phyloP scores from a whole-genome alignment of 2,329 filamentous ascomycete species.

The Curvularia spicifera region DNA sequence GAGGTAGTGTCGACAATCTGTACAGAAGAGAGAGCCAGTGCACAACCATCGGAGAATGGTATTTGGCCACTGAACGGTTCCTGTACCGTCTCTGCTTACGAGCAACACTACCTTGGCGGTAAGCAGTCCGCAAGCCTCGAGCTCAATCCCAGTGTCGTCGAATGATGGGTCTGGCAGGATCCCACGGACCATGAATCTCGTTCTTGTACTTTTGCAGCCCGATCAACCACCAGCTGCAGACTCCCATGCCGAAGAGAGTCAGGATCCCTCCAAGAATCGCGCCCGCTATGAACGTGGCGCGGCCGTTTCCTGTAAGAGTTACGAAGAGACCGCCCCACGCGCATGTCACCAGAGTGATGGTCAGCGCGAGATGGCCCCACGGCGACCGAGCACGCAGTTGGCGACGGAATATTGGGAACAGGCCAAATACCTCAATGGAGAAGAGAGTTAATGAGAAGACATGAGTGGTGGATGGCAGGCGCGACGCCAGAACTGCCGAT shows the following conservation, averaged over 20 bases:
- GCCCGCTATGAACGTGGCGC: conserved; percentile 69
- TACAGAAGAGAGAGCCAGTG: conserved; percentile 27
- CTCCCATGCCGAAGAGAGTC: conserved; percentile 81
- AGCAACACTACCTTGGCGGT: conserved; percentile 30
- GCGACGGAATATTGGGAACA: conserved; percentile 96
- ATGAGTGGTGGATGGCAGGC: conserved; percentile 86
- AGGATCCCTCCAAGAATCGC: conserved; percentile 77
- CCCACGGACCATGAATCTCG: conserved; percentile 97
- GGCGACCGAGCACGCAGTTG: conserved; percentile 83
- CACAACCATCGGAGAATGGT: conserved; percentile 24
- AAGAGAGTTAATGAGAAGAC: conserved; percentile 96
- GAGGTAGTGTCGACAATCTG: conserved; percentile 38
- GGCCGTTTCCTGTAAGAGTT: conserved; percentile 60
- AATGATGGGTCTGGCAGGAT: conserved; percentile 88
- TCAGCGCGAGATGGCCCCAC: conserved; percentile 79
- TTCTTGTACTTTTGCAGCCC: conserved; percentile 98
- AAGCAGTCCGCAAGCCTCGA: conserved; percentile 23
- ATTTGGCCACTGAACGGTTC: conserved; percentile 42
- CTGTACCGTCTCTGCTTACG: conserved; percentile 35
- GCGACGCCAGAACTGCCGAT: conserved; percentile 88
- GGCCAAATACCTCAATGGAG: conserved; percentile 94
- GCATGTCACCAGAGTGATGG: conserved; percentile 75
- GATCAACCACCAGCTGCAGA: conserved; percentile 98
- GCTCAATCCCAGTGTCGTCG: conserved; percentile 65
- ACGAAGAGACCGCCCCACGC: conserved; percentile 79